Evolutionary conservation across 2,329 filamentous ascomycete species (phyloP).

Genomic region (Diaporthe destruens): DNA sequence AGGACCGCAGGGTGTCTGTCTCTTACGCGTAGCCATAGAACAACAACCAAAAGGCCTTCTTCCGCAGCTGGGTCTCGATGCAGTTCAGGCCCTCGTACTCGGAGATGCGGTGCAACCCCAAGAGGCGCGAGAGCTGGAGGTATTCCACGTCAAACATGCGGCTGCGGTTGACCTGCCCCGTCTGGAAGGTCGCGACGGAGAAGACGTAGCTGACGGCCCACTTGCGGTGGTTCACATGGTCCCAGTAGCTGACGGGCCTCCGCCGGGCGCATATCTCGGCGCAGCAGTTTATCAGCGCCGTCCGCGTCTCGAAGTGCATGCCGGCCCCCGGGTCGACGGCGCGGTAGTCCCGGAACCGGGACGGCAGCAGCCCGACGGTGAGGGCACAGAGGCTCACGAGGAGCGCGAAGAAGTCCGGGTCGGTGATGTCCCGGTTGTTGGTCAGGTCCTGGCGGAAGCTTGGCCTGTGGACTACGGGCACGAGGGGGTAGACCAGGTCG

Average conservation of each 20-base stretch:
- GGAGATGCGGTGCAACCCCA: constrained; percentile 49
- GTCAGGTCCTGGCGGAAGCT: constrained; percentile 46
- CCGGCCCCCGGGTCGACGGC: constrained; percentile 43
- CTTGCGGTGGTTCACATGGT: constrained; percentile 51
- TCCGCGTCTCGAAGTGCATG: constrained; percentile 46
- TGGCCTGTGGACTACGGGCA: constrained; percentile 46
- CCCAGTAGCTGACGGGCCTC: constrained; percentile 46
- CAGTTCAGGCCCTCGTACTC: constrained; percentile 15
- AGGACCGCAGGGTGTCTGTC: not conserved
- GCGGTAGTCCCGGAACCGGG: constrained; percentile 46
- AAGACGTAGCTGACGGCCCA: constrained; percentile 52
- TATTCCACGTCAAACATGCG: constrained; percentile 54
- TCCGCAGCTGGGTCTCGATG: constrained; percentile 13
- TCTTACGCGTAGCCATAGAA: constrained; percentile 20
- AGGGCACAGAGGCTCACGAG: constrained; percentile 46
- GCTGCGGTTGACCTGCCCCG: constrained; percentile 52
- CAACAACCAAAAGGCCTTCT: constrained; percentile 16
- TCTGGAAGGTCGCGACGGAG: constrained; percentile 51
- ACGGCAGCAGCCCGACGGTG: constrained; percentile 47
- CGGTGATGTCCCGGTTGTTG: constrained; percentile 44
- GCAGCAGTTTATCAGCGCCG: constrained; percentile 47
- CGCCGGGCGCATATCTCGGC: constrained; percentile 45
- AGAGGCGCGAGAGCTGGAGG: constrained; percentile 51
- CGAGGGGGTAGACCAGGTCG: constrained; percentile 47
- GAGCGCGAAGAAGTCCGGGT: constrained; percentile 46